Percentiles rank a stretch among this genome's conserved stretches.
Evolutionary conservation across 2,329 filamentous ascomycete species (phyloP).

Genomic region (Onygenales sp.): DNA sequence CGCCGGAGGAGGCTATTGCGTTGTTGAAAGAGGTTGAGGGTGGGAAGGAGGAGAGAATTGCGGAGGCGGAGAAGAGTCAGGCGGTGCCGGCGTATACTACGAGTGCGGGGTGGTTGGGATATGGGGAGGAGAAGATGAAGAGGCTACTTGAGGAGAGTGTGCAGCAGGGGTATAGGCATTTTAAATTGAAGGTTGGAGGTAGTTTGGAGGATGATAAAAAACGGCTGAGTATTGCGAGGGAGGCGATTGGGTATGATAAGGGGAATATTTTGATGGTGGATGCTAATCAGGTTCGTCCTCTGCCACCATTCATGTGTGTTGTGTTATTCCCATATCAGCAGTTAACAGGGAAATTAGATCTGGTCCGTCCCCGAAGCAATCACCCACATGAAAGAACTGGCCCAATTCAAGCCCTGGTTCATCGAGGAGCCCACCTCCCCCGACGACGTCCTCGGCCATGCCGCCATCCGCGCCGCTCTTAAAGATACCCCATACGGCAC

Average conservation of each 20-base stretch:
- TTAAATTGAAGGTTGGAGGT: conserved; percentile 83
- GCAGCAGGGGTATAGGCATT: conserved; percentile 67
- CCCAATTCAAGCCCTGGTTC: conserved; percentile 75
- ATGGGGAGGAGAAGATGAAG: conserved; percentile 80
- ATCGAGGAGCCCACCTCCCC: conserved; percentile 90
- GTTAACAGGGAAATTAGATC: conserved; percentile 33
- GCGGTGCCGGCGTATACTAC: conserved; percentile 90
- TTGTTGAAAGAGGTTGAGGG: conserved; percentile 57
- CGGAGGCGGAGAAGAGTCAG: conserved; percentile 61
- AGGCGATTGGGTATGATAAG: conserved; percentile 71
- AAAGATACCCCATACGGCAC: conserved; percentile 42
- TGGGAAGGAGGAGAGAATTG: conserved; percentile 61
- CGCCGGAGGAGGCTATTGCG: conserved; percentile 68
- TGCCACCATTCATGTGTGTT: not conserved
- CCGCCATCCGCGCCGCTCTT: conserved; percentile 71
- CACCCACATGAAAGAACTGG: conserved; percentile 71
- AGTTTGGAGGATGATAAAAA: conserved; percentile 62
- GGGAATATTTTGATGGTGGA: conserved; percentile 87
- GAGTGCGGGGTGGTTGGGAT: conserved; percentile 84
- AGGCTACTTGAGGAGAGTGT: conserved; percentile 64
- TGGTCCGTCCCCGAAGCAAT: conserved; percentile 89
- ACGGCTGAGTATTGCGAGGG: conserved; percentile 62
- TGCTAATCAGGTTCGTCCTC: conserved; percentile 61
- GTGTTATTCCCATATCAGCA: not conserved
- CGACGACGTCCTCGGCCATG: conserved; percentile 83